Conservation (phyloP, 148 eudicot species). For the Polygonum maritimum region DNA sequence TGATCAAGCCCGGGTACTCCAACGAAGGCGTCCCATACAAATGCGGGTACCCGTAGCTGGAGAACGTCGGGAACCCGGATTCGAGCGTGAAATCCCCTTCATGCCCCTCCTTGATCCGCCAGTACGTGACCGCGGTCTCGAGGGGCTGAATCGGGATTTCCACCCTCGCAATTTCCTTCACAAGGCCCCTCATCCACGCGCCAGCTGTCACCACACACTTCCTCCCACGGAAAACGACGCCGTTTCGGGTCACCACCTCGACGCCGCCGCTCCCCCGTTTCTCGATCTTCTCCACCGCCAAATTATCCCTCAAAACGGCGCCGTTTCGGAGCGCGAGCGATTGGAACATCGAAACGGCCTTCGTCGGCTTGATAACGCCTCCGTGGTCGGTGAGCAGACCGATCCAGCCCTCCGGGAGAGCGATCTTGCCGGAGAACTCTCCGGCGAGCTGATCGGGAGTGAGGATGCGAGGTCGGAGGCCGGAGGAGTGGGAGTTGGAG, state of each 20-base stretch:
- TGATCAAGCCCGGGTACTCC: constrained; percentile 74
- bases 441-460: constrained; percentile 19
- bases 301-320: constrained; percentile 53
- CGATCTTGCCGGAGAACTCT: constrained; percentile 36
- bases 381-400: constrained; percentile 56
- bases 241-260: constrained; percentile 24
- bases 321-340: constrained; percentile 55
- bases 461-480: constrained; percentile 3
- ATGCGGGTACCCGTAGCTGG: constrained; percentile 60
- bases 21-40: constrained; percentile 76
- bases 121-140: constrained; percentile 56
- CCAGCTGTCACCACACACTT: constrained; percentile 74
- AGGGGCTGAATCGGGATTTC: constrained; percentile 51
- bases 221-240: constrained; percentile 29
- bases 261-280: constrained; percentile 20
- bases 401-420: constrained; percentile 59
- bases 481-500: constrained; percentile 23
- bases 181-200: constrained; percentile 53
- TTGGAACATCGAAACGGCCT: constrained; percentile 82
- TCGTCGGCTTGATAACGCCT: constrained; percentile 82
- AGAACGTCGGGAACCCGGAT: constrained; percentile 63
- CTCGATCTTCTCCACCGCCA: constrained; percentile 23
- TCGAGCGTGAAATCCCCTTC: constrained; percentile 38
- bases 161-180: constrained; percentile 16
- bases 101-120: constrained; percentile 53